Evolutionary conservation across 129 eudicot genomes (phyloP).

Genomic region (Smallanthus sonchifolius): DNA sequence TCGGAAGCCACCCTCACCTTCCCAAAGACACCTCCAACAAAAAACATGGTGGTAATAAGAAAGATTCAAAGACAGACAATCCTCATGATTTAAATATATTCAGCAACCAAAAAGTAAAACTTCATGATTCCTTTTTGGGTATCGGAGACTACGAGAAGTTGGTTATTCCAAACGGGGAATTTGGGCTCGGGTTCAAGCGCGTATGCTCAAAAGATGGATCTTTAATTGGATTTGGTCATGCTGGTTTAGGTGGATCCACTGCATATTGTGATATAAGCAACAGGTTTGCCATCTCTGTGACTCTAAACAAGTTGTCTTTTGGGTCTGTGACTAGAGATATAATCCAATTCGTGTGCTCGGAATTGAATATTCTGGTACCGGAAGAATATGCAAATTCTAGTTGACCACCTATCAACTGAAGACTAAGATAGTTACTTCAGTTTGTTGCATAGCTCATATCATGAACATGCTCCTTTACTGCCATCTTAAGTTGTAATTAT

Average conservation of each 20-base stretch:
- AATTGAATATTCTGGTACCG: constrained; percentile 63
- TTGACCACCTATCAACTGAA: constrained; percentile 25
- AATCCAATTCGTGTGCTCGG: constrained; percentile 72
- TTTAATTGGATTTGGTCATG: constrained; percentile 79
- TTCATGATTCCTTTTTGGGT: constrained; percentile 81
- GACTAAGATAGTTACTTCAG: constrained; percentile 1
- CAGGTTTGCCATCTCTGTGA: constrained; percentile 78
- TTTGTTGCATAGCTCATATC: constrained; percentile 12
- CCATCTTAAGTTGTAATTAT: constrained; percentile 22
- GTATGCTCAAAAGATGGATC: constrained; percentile 53
- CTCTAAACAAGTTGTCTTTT: constrained; percentile 74
- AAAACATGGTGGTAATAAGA: constrained; percentile 23
- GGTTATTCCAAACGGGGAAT: constrained; percentile 49
- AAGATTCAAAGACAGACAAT: constrained; percentile 14
- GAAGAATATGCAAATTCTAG: constrained; percentile 40
- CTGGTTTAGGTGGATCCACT: constrained; percentile 94
- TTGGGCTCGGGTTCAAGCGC: constrained; percentile 85
- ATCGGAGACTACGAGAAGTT: constrained; percentile 65
- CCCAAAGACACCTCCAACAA: constrained; percentile 53
- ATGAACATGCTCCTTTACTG: neutral
- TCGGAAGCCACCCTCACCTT: constrained; percentile 74
- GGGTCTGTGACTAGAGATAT: constrained; percentile 78
- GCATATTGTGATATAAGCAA: constrained; percentile 64
- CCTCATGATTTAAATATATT: constrained; percentile 32
- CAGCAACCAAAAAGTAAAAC: constrained; percentile 31